Base-by-base conservation (phyloP, 768 basidiomycete species). In the Leccinum longicurvipes region DNA sequence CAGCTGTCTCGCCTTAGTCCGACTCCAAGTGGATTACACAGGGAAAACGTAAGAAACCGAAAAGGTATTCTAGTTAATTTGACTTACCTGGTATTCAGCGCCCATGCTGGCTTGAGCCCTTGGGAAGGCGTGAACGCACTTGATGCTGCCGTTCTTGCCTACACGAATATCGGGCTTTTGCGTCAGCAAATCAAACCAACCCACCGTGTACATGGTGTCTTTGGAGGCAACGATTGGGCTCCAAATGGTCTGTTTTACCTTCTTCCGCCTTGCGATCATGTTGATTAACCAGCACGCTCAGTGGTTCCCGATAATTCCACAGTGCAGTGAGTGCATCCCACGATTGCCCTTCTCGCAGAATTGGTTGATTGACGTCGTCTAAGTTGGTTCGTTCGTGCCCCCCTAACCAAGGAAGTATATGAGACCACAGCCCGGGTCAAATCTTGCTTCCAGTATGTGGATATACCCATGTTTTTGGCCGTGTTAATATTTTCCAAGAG, bases 71-170 rank as follows among this genome's bases (percentile, higher is more conserved):
- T 4, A 14, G 17, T 9, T 46, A 25, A 46, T 24, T 46, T 11
- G n/a, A 39, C 10, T 19, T 39, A 19, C 10, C 8, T 39, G 19
- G n/a, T 25, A 12, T 42, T 44, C 53, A 91, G 88, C 11, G 88
- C 90, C 3, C 90, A 91, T 65, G 89, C 89, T 4, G 84, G 84
- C 1, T 74, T 88, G 25, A 86, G 85, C 21, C 91, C 91, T 23
- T 93, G 91, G 91, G 87, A 92, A 68, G 91, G 90, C 2, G 78
- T 76, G 57, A 93, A 93, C 59, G 86, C 91, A 1, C 71, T 93
- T 12, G 92, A 95, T 65, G 93, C 93, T 1, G 91, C 90, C n/a
- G 87, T 93, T 5, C 77, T 91, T 3, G 87, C 88, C 4, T 93
- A 94, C 66, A 87, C 81, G 48, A 88, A 85, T 51, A 84, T 94